Conservation (phyloP, 306 rosid species). For the Fagus crenata region DNA sequence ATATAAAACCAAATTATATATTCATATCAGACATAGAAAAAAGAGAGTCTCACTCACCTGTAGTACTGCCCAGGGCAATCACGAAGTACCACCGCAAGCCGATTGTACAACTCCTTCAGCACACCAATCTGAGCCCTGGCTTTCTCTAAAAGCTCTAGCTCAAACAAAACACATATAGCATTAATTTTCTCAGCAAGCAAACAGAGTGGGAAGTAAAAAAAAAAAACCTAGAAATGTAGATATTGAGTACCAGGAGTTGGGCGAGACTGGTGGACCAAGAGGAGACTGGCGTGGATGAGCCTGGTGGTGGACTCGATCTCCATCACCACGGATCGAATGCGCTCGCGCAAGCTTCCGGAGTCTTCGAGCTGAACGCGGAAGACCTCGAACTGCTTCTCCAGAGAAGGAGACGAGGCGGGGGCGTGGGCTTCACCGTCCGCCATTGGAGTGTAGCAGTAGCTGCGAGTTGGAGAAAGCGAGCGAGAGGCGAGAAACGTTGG, state of each 20-base stretch:
- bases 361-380: slow-evolving; percentile 69
- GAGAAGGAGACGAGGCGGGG: slow-evolving; percentile 36
- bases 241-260: slow-evolving; percentile 62
- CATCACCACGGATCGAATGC: slow-evolving; percentile 67
- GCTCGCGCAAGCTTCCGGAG: slow-evolving; percentile 71
- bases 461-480: slow-evolving; percentile 13
- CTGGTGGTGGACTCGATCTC: slow-evolving; percentile 81
- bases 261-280: slow-evolving; percentile 86
- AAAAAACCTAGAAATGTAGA: neutral
- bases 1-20: neutral
- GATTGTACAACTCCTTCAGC: slow-evolving; percentile 68
- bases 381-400: slow-evolving; percentile 75
- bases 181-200: no score
- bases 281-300: slow-evolving; percentile 67
- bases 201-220: neutral
- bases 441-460: slow-evolving; percentile 41
- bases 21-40: neutral
- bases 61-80: slow-evolving; percentile 66
- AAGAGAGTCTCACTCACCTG: slow-evolving; percentile 40
- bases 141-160: slow-evolving; percentile 72
- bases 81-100: slow-evolving; percentile 63
- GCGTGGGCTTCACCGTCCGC: slow-evolving; percentile 43
- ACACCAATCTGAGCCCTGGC: slow-evolving; percentile 63
- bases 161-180: neutral
- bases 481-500: slow-evolving; percentile 15